Percentiles rank a stretch among this genome's conserved stretches.
Conservation (phyloP, 2,329 filamentous ascomycete genomes). For the Fusarium keratoplasticum region DNA sequence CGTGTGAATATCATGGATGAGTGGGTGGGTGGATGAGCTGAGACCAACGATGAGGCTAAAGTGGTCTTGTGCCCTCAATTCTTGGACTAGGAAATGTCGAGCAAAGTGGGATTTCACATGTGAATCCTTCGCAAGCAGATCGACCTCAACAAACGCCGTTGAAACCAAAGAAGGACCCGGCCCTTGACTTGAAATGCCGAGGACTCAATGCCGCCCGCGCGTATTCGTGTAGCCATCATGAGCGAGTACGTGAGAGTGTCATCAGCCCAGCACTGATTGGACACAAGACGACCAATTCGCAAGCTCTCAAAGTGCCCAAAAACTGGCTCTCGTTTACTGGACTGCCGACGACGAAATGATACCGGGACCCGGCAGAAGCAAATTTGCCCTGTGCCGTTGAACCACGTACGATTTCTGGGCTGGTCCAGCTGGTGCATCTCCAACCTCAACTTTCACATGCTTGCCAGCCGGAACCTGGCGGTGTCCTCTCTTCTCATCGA, state of each 20-base stretch:
- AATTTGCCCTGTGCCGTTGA: constrained; percentile 21
- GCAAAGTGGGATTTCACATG: constrained; percentile 17
- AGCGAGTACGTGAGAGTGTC: constrained; percentile 23
- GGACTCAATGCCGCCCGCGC: constrained; percentile 9
- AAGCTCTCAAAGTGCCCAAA: constrained; percentile 2
- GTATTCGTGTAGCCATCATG: constrained; percentile 35
- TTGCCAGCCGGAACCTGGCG: constrained; percentile 34
- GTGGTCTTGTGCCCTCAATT: background rate
- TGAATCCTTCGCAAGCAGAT: constrained; percentile 1
- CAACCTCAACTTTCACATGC: constrained; percentile 32
- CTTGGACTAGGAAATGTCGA: background rate
- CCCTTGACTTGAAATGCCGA: constrained; percentile 14
- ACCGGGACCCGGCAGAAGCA: constrained; percentile 28
- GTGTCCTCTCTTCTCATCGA: constrained; percentile 33
- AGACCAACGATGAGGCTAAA: background rate
- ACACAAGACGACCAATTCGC: background rate
- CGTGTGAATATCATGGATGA: background rate
- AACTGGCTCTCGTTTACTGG: constrained; percentile 19
- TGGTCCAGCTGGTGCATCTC: constrained; percentile 2
- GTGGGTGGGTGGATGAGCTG: background rate
- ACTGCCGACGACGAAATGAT: constrained; percentile 33
- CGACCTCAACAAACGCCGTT: background rate
- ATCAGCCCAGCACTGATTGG: constrained; percentile 31
- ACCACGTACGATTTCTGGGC: constrained; percentile 30
- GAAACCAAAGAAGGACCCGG: background rate